Evolutionary conservation across 805 yeast genomes (phyloP), one percentile per base, ranked within the genome.

Genomic region (Hanseniaspora meyeri): DNA sequence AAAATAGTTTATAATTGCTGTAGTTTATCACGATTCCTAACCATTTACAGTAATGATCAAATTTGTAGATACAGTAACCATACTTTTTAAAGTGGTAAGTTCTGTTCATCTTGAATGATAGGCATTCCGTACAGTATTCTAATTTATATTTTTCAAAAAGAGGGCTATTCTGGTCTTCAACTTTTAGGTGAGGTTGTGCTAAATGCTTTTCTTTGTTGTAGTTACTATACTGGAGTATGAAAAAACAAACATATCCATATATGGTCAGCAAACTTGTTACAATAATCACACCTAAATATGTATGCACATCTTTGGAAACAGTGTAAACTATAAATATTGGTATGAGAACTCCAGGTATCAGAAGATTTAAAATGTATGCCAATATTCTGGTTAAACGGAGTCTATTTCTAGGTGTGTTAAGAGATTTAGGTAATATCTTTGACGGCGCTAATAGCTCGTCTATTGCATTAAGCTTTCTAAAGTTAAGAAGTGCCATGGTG

Each of bases 1-100:
- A 52, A 62, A 89, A 89, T 32, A 73, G 68, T 51, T 76, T 65
- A 65, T 80, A 80, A 67, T 91, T 90, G 40, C 70, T 66, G 58
- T 77, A 76, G 0, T 95, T 96, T 46, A 90, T 78, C 4, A 80
- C 78, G 0, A 75, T 66, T 1, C 95, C 95, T 0, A 91, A 68
- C 83, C 87, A 88, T 0, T 80, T 64, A 65, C 97, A 90, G 63
- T 75, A 83, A 66, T 90, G 97, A 68, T 90, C 97, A 73, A 86
- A 84, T 57, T 77, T 74, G 0, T 86, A 80, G 0, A 89, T 80
- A 64, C 95, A 87, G 27, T 68, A 64, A 2, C 74, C 75, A 53
- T 70, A 52, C 50, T 76, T 73, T 3, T 77, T 72, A 42, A 89
- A 82, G 64, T 87, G 96, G 61, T 81, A 91, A 0, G 85, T 67